Conservation (phyloP, 495 filamentous ascomycete species). For the Penicillium parvum region DNA sequence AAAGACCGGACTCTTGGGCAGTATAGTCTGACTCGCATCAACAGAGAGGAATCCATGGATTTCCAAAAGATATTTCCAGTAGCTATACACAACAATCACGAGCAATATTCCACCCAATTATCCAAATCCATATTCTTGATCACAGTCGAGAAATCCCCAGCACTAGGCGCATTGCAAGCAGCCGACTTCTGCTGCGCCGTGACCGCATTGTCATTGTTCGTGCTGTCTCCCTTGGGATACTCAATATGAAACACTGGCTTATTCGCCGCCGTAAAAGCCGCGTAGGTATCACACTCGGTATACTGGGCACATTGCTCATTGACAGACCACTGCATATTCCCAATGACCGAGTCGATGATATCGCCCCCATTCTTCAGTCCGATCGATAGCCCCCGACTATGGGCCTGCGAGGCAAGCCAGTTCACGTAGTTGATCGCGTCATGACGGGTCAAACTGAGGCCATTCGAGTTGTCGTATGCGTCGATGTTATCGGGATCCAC, state of each 20-base stretch:
- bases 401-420: constrained; percentile 54
- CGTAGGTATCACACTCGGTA: constrained; percentile 53
- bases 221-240: constrained; percentile 49
- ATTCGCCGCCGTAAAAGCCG: constrained; percentile 49
- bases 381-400: constrained; percentile 44
- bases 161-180: constrained; percentile 34
- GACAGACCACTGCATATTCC: constrained; percentile 60
- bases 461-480: constrained; percentile 55
- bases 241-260: constrained; percentile 77
- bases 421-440: constrained; percentile 55
- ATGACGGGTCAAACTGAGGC: constrained; percentile 48
- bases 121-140: constrained; percentile 61
- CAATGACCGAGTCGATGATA: constrained; percentile 54
- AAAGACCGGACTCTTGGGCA: too few relatives aligned
- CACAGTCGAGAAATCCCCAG: constrained; percentile 55
- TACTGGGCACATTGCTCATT: constrained; percentile 69
- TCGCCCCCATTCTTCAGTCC: constrained; percentile 64
- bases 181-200: constrained; percentile 23
- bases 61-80: too few relatives aligned
- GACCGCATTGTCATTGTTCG: constrained; percentile 35
- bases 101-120: constrained; percentile 54
- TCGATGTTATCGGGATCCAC: constrained; percentile 73
- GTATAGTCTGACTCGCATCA: too few relatives aligned
- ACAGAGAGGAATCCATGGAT: too few relatives aligned
- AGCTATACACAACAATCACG: constrained; percentile 2